phyloP scores from a whole-genome alignment of 2,329 filamentous ascomycete genomes.

The Colletotrichum lini region DNA sequence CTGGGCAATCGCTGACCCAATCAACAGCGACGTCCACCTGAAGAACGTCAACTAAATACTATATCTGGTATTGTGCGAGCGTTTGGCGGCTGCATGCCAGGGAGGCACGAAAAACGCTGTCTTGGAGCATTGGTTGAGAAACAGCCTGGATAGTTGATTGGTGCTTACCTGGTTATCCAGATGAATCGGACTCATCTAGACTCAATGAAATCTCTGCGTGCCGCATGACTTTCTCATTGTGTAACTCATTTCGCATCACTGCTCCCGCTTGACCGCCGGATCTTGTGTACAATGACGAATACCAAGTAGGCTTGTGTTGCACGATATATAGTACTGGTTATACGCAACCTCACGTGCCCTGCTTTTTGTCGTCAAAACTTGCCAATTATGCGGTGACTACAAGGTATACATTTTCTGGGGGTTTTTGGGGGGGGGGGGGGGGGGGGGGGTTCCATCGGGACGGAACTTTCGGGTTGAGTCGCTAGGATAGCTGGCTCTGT shows the following conservation, averaged over 20 bases:
- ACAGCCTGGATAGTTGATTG: not conserved
- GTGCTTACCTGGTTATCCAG: not conserved
- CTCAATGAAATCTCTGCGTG: not conserved
- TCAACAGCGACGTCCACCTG: slow-evolving; percentile 75
- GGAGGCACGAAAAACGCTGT: not conserved
- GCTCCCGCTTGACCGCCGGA: not conserved
- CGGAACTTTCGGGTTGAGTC: not conserved
- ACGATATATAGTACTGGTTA: not conserved
- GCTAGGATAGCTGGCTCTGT: not conserved
- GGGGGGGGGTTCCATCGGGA: no score
- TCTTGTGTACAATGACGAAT: no score
- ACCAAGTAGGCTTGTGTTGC: not conserved
- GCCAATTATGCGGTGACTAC: not conserved
- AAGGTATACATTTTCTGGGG: not conserved
- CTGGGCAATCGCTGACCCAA: slow-evolving; percentile 31
- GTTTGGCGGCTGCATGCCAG: not conserved
- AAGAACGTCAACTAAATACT: slow-evolving; percentile 69
- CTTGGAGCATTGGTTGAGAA: not conserved
- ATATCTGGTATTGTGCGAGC: not conserved
- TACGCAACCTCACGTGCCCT: not conserved
- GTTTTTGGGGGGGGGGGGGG: no score
- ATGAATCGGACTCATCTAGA: not conserved
- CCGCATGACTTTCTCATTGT: not conserved
- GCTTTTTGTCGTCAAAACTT: not conserved
- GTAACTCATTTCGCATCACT: no score